Conservation (phyloP, 192 early-diverging fungal species). For the Funneliformis geosporum region DNA sequence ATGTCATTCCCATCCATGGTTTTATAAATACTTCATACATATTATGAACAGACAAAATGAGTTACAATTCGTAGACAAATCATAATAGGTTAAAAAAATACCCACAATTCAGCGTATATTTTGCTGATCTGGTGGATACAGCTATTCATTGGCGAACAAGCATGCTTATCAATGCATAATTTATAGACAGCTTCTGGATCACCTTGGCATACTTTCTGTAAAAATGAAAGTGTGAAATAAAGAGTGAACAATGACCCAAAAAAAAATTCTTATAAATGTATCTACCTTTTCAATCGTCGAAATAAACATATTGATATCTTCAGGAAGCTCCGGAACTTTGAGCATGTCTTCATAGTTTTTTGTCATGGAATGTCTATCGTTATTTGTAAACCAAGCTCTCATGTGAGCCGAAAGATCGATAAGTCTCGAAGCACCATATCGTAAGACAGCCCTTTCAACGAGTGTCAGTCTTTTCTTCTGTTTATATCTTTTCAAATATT, state of each 20-base stretch:
- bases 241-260: not conserved
- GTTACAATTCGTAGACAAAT: not conserved
- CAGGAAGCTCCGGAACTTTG: too few species aligned
- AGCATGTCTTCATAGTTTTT: constrained; percentile 6
- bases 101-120: constrained; percentile 30
- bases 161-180: constrained; percentile 22
- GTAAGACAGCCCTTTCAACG: constrained; percentile 28
- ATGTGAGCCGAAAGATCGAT: constrained; percentile 27
- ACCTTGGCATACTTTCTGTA: constrained; percentile 15
- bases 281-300: too few species aligned
- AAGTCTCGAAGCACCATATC: constrained; percentile 26
- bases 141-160: constrained; percentile 20
- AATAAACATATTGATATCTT: too few species aligned
- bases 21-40: constrained; percentile 16
- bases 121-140: constrained; percentile 12
- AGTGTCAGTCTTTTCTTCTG: constrained; percentile 17
- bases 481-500: constrained; percentile 23
- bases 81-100: constrained; percentile 3
- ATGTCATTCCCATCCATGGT: constrained; percentile 18
- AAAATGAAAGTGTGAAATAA: not conserved
- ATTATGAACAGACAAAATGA: not conserved
- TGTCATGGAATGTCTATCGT: constrained; percentile 16
- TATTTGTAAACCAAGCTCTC: constrained; percentile 26
- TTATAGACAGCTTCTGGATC: not conserved
- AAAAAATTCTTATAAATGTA: too few species aligned